Conservation (phyloP, 495 filamentous ascomycete species). For the Penicillium cinerascens region DNA sequence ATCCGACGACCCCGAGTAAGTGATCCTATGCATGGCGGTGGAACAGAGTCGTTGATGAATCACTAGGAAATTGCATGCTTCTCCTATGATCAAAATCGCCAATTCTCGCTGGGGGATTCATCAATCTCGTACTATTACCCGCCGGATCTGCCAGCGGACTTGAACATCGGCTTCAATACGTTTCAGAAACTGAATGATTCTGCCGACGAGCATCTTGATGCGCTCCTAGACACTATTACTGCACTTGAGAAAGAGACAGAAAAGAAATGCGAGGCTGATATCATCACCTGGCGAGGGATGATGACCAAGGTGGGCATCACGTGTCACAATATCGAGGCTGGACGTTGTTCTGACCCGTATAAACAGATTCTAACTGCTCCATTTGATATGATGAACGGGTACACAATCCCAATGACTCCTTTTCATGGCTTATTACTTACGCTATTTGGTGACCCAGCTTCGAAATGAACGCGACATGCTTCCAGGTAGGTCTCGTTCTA, state of each 20-base stretch:
- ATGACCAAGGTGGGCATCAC: constrained; percentile 77
- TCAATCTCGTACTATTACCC: constrained; percentile 88
- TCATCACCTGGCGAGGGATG: constrained; percentile 97
- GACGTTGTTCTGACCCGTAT: background rate
- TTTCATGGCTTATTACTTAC: background rate
- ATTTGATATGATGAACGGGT: constrained; percentile 80
- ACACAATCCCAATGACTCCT: constrained; percentile 15
- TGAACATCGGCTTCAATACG: constrained; percentile 75
- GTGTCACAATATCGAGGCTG: background rate
- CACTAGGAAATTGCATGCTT: constrained; percentile 80
- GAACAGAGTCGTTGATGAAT: background rate
- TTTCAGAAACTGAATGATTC: constrained; percentile 82
- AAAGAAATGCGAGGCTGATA: constrained; percentile 65
- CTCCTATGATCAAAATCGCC: constrained; percentile 80
- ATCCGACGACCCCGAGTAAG: constrained; percentile 67
- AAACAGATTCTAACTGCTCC: constrained; percentile 77
- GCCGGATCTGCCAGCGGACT: constrained; percentile 62
- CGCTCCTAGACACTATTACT: constrained; percentile 71
- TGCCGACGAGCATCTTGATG: constrained; percentile 83
- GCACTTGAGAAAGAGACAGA: constrained; percentile 64
- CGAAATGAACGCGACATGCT: constrained; percentile 91
- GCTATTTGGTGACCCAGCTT: constrained; percentile 53
- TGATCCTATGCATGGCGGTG: background rate
- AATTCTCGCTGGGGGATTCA: constrained; percentile 69
- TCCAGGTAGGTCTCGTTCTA: constrained; percentile 60